Percentiles rank a stretch among this genome's conserved stretches.
These are phyloP conservation scores for Linum lewisii DNA, from an alignment of 345 rosid species.

Conservation along the genomic window DNA sequence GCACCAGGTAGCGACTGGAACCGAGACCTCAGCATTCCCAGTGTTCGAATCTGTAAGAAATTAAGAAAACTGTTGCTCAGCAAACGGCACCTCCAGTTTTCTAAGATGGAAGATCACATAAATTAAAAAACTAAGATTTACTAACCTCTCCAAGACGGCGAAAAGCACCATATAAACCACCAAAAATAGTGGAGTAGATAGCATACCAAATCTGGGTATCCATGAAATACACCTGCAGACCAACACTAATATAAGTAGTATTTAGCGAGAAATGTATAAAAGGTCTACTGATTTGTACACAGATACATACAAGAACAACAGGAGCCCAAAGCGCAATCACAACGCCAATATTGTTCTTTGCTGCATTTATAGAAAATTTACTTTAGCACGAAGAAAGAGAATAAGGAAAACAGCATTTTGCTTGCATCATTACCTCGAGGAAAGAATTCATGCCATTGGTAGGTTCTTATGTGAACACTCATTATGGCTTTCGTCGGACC, in stretches of 20 bases:
- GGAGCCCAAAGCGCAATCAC: slow-evolving; percentile 98
- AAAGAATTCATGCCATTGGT: slow-evolving; percentile 98
- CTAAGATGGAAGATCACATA: background rate
- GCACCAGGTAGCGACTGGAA: slow-evolving; percentile 83
- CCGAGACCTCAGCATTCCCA: slow-evolving; percentile 98
- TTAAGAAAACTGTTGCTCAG: too few relatives aligned
- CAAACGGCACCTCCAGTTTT: too few relatives aligned
- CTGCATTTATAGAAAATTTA: slow-evolving; percentile 36
- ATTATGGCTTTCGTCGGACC: slow-evolving; percentile 78
- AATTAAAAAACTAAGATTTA: background rate
- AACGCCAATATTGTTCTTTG: slow-evolving; percentile 89
- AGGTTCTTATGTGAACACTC: slow-evolving; percentile 46
- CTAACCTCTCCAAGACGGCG: slow-evolving; percentile 98
- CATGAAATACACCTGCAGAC: slow-evolving; percentile 85
- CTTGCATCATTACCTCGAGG: slow-evolving; percentile 54
- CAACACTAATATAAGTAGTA: slow-evolving; percentile 10
- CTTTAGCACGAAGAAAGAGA: background rate
- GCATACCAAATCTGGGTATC: slow-evolving; percentile 99
- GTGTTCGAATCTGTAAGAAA: slow-evolving; percentile 65
- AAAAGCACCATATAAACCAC: slow-evolving; percentile 97
- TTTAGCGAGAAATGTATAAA: slow-evolving; percentile 6
- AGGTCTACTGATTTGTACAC: slow-evolving; percentile 1
- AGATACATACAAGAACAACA: slow-evolving; percentile 65
- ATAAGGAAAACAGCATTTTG: slow-evolving; percentile 5
- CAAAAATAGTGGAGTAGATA: slow-evolving; percentile 90